Percentiles rank a stretch among this genome's conserved stretches.
phyloP scores from a whole-genome alignment of 23 red algal species.

The Gracilaria vermiculophylla region DNA sequence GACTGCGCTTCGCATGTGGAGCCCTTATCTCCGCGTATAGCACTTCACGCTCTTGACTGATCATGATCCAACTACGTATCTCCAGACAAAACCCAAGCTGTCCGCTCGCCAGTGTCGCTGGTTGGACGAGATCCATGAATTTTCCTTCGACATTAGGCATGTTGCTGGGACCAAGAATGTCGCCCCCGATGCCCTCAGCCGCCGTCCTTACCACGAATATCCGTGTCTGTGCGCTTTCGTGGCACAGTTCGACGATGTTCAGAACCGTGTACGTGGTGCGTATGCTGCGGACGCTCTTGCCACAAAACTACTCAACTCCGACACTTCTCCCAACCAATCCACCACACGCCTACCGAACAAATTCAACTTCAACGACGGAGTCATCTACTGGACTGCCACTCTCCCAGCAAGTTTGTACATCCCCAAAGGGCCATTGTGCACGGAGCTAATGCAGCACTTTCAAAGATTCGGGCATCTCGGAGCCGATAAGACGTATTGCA shows the following conservation, averaged over 20 bases:
- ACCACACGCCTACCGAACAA: neutral
- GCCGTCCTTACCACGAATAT: neutral
- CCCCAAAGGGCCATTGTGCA: neutral
- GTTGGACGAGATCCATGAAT: conserved; percentile 35
- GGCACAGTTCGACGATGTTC: no score
- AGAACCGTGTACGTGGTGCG: no score
- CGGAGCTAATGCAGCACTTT: neutral
- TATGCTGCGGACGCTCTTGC: no score
- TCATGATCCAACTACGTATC: conserved; percentile 41
- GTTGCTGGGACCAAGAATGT: neutral
- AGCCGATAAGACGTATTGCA: conserved; percentile 3
- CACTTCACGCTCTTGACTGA: neutral
- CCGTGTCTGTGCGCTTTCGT: neutral
- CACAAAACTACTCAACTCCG: neutral
- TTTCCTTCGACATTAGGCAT: conserved; percentile 2
- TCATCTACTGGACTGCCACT: neutral
- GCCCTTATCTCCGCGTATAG: neutral
- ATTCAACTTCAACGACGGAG: neutral
- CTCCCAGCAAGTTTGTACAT: neutral
- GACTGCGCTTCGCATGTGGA: conserved; percentile 7
- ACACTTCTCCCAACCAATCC: neutral
- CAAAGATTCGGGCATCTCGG: neutral
- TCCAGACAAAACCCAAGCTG: conserved; percentile 31
- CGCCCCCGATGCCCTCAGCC: neutral
- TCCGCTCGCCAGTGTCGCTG: conserved; percentile 23